phyloP scores from a whole-genome alignment of 2,329 filamentous ascomycete genomes.

The Stagonosporopsis cucurbitacearum region DNA sequence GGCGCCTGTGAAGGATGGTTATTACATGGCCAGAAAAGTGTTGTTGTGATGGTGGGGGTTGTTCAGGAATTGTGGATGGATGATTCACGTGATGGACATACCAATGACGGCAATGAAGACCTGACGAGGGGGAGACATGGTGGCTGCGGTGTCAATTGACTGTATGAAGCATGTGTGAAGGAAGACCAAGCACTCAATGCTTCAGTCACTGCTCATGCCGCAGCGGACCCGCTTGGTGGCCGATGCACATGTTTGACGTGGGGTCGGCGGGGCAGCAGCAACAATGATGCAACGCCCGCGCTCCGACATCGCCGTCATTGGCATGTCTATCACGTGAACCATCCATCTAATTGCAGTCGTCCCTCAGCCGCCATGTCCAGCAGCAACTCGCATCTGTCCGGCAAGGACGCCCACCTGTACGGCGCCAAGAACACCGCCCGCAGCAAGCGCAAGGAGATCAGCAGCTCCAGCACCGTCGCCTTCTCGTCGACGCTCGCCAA shows the following conservation, averaged over 20 bases:
- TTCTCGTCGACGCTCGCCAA: slow-evolving; percentile 89
- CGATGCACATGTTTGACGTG: slow-evolving; percentile 15
- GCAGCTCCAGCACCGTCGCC: slow-evolving; percentile 74
- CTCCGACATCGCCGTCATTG: slow-evolving; percentile 43
- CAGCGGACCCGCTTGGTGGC: slow-evolving; percentile 12
- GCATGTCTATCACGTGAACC: too few species aligned
- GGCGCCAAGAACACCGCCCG: slow-evolving; percentile 70
- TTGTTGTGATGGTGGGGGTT: too few species aligned
- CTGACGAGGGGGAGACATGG: slow-evolving; percentile 52
- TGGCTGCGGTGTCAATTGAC: slow-evolving; percentile 24
- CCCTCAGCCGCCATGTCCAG: slow-evolving; percentile 13
- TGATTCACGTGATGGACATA: slow-evolving; percentile 22
- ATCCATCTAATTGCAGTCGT: too few species aligned
- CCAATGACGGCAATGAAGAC: slow-evolving; percentile 58
- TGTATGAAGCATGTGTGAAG: slow-evolving; percentile 8
- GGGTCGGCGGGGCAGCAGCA: slow-evolving; percentile 10
- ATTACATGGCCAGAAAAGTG: not conserved
- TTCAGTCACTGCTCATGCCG: not conserved
- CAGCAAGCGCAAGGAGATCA: slow-evolving; percentile 66
- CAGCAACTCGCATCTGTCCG: slow-evolving; percentile 31
- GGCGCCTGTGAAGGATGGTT: slow-evolving; percentile 68
- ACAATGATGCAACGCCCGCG: slow-evolving; percentile 25
- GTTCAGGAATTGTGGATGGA: not conserved
- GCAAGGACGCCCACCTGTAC: slow-evolving; percentile 73
- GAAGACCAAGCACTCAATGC: slow-evolving; percentile 1